phyloP scores from a whole-genome alignment of 2,329 filamentous ascomycete genomes.

The Cercospora beticola region DNA sequence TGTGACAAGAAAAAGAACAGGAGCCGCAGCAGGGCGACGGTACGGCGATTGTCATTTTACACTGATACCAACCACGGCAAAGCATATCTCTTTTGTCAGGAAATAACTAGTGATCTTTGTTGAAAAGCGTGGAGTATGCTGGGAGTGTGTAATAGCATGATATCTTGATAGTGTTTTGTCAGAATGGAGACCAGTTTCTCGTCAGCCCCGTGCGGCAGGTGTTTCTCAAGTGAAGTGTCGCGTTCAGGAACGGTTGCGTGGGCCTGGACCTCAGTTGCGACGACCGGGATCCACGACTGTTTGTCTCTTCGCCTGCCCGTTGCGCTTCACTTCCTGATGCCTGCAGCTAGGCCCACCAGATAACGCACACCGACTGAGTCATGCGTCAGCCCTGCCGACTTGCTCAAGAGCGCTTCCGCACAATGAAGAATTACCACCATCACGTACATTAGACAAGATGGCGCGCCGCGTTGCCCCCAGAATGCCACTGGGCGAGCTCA shows the following conservation, averaged over 20 bases:
- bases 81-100: slow-evolving; percentile 20
- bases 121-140: slow-evolving; percentile 22
- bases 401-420: not conserved
- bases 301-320: not conserved
- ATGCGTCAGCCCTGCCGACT: not conserved
- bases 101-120: slow-evolving; percentile 4
- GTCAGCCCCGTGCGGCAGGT: not conserved
- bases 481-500: not conserved
- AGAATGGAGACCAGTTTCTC: slow-evolving; percentile 4
- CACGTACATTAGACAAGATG: not conserved
- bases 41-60: slow-evolving; percentile 13
- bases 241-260: not conserved
- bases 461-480: not conserved
- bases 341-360: not conserved
- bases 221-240: not conserved
- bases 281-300: not conserved
- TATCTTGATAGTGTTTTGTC: slow-evolving; percentile 11
- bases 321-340: not conserved
- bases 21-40: slow-evolving; percentile 8
- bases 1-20: not conserved
- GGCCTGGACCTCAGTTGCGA: not conserved
- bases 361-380: not conserved
- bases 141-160: slow-evolving; percentile 18
- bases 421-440: not conserved
- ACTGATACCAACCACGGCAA: slow-evolving; percentile 18